A percentile compares a stretch with the other conserved stretches of the same genome.
Evolutionary conservation across 2,329 filamentous ascomycete genomes (phyloP).

Genomic region (Xylariaceae sp.): DNA sequence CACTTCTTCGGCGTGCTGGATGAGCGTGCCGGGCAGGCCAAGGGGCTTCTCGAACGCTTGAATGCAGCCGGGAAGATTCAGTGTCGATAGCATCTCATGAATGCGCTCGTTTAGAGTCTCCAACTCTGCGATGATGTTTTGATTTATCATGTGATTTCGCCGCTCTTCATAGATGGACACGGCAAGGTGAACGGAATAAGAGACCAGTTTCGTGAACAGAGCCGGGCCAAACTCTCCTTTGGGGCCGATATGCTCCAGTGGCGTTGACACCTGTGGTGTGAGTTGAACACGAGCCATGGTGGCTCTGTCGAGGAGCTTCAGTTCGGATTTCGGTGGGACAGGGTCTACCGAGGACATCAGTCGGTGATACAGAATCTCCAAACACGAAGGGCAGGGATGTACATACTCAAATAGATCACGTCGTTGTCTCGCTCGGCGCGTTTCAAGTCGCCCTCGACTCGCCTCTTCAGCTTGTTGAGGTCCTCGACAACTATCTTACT

Average conservation of each 20-base stretch:
- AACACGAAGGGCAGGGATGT: neutral
- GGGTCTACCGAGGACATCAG: conserved; percentile 47
- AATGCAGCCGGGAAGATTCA: conserved; percentile 86
- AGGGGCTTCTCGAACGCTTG: conserved; percentile 94
- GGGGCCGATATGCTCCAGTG: conserved; percentile 74
- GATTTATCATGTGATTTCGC: conserved; percentile 83
- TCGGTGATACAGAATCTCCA: neutral
- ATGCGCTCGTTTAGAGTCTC: conserved; percentile 75
- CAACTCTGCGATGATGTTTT: conserved; percentile 77
- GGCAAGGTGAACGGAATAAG: conserved; percentile 91
- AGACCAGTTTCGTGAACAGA: conserved; percentile 85
- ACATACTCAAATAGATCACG: conserved; percentile 77
- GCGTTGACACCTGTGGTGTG: conserved; percentile 76
- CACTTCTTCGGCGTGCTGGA: conserved; percentile 90
- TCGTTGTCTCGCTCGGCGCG: conserved; percentile 95
- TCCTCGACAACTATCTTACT: conserved; percentile 78
- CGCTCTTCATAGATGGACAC: conserved; percentile 93
- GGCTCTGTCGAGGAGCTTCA: conserved; percentile 78
- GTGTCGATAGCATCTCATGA: conserved; percentile 70
- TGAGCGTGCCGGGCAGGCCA: conserved; percentile 75
- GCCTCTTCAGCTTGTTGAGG: conserved; percentile 73
- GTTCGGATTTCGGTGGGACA: conserved; percentile 81
- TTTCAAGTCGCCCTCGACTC: conserved; percentile 81
- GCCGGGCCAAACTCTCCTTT: conserved; percentile 75
- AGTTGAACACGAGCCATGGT: conserved; percentile 79